Evolutionary conservation across 148 eudicot species (phyloP), one percentile per base, ranked within the genome.

Genomic region (Agrostemma githago): DNA sequence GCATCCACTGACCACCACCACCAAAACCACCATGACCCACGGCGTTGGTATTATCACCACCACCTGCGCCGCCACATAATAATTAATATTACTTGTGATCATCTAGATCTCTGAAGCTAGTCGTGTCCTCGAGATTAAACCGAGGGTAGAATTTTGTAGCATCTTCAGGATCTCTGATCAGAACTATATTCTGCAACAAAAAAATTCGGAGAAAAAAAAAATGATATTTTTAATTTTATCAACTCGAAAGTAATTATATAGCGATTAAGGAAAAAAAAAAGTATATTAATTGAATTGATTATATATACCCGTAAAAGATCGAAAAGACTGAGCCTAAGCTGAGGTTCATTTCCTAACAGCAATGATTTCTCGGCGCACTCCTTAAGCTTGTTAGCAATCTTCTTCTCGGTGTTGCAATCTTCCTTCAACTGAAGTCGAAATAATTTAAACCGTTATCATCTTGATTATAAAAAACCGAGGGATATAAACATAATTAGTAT

Each of bases 391-490:
- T 92, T 75, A 77, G 85, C 93, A 61, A 90, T 90, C 82, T 95
- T 92, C 80, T 87, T 95, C 84, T 95, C 97, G 0, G 98, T 92
- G 80, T 92, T 90, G 86, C 96, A 89, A 58, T 95, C 98, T 71
- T 89, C 93, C 88, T 86, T 90, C 76, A 92, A 95, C 98, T 95
- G 86, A 68, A 80, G 38, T 20, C 11, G 20, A 37, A 74, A 20
- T 5, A 76, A 26, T n/a, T n/a, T n/a, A n/a, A n/a, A n/a, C n/a
- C n/a, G n/a, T n/a, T n/a, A n/a, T n/a, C n/a, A n/a, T n/a, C n/a
- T n/a, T n/a, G n/a, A n/a, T n/a, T n/a, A n/a, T n/a, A n/a, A n/a
- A n/a, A n/a, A n/a, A n/a, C n/a, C n/a, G n/a, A n/a, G n/a, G n/a
- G n/a, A n/a, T n/a, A 26, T 26, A 26, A 26, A 26, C 34, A 26